Base-by-base conservation (phyloP, 2,329 filamentous ascomycete genomes). In the Pseudodiploospora longispora region DNA sequence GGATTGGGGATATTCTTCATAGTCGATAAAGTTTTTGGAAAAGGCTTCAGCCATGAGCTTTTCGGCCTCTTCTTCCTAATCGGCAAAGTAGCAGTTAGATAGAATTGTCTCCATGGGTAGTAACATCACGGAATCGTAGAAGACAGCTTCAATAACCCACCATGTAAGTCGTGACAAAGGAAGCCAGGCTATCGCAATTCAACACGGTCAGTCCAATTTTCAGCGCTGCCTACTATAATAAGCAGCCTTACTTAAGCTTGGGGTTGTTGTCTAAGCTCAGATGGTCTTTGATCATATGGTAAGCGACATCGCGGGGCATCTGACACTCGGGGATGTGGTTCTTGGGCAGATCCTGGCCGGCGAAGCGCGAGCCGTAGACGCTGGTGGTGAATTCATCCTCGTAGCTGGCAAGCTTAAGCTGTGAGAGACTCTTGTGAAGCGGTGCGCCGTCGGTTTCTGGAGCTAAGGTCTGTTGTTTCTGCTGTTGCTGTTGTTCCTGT, bases 111-210 rank as follows among this genome's bases (percentile, higher is more conserved):
- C 19, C 19, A 51, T 42, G 47, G 43, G 36, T 32, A 37, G 9
- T 38, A 36, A 27, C 30, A 29, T 10, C 33, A 27, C 19, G 19
- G 19, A 31, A 27, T 4, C 19, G 29, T 30, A 28, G 10, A 32
- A 34, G 27, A 29, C 43, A 47, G 36, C 43, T 3, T 19, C 19
- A 19, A 19, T 19, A 36, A 49, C 68, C 55, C 71, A 87, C 85
- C 89, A 95, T 96, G 71, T 94, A 96, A 1, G 91, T 96, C 2
- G 90, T 95, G 52, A 95, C 89, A 59, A 97, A 97, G 33, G 84
- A 90, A 30, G 91, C 90, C 56, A 97, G 68, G 65, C 87, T 93
- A 44, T 10, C 40, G 6, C n/a, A 32, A 27, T 31, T 29, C 5
- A 19, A 35, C 32, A 12, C 32, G 34, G 43, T 51, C 34, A 48